Base-by-base conservation (phyloP, 2,329 filamentous ascomycete species). In the Blumeriella jaapii region DNA sequence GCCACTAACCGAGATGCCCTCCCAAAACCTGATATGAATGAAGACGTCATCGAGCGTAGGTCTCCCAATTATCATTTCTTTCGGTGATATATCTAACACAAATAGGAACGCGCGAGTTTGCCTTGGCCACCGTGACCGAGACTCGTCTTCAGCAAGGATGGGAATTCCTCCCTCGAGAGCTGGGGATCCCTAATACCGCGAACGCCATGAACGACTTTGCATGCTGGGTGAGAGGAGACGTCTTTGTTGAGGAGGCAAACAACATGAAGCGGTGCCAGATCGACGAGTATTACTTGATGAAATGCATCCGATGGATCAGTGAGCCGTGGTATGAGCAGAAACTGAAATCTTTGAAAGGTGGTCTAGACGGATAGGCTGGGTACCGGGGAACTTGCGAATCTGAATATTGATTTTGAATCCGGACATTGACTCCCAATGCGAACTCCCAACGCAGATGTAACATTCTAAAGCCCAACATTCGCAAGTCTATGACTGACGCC, bases 141-240 rank as follows among this genome's bases (percentile, higher is more conserved):
- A 39, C 28, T 23, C 40, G 49, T 13, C 20, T 51, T 7, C 25
- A 45, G 35, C 49, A 51, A 16, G 44, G 36, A 1, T 44, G 38
- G 43, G 41, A 40, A 6, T 42, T 41, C 25, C 15, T 50, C n/a
- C 12, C 13, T 31, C 41, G 42, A 40, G 34, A 35, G 3, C 40
- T 41, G 2, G n/a, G 27, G 18, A 38, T 32, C 9, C 29, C 36
- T 32, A 38, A 27, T 29, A 40, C 32, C 13, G 34, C 15, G 2
- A 26, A 31, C 2, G 14, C 15, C 2, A 26, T 6, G n/a, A 45
- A 13, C n/a, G n/a, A 9, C 25, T 27, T 44, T 18, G 14, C 42
- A 20, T 31, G 34, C 6, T 50, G 47, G 47, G 17, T 50, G 6
- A 10, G 13, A 8, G 23, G 35, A 2, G 47, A 50, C 44, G 36